Evolutionary conservation across 169 alveolate species (phyloP).

Genomic region (Plasmodium gallinaceum): DNA sequence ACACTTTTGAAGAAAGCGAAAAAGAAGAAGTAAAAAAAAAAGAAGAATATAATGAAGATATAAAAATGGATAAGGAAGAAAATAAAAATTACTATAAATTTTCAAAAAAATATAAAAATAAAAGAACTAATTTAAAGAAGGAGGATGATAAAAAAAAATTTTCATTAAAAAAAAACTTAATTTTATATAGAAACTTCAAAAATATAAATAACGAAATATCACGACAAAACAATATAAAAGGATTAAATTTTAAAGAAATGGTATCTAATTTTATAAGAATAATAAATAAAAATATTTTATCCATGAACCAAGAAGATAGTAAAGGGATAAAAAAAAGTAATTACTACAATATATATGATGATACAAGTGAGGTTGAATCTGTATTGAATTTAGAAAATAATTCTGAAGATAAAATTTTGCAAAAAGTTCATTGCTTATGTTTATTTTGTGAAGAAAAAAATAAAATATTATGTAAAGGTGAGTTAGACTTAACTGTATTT

Average conservation of each 20-base stretch:
- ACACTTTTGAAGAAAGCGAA: not conserved
- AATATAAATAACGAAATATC: conserved; percentile 62
- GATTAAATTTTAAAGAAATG: conserved; percentile 29
- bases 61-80: not conserved
- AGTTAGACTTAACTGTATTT: conserved; percentile 25
- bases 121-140: not conserved
- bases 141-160: not conserved
- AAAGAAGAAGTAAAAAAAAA: not conserved
- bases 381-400: not conserved
- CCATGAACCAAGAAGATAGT: not conserved
- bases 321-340: not conserved
- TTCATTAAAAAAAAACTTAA: conserved; percentile 26
- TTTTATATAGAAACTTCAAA: conserved; percentile 57
- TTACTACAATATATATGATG: not conserved
- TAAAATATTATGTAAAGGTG: conserved; percentile 25
- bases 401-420: not conserved
- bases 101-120: not conserved
- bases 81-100: not conserved
- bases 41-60: not conserved
- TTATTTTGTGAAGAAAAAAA: conserved; percentile 17
- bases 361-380: conserved; percentile 6
- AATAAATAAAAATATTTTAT: conserved; percentile 31
- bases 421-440: conserved; percentile 28
- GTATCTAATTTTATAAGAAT: conserved; percentile 21
- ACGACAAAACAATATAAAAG: conserved; percentile 54